Evolutionary conservation across 441 rosid species (phyloP).

Genomic region (Brassica hybrid): DNA sequence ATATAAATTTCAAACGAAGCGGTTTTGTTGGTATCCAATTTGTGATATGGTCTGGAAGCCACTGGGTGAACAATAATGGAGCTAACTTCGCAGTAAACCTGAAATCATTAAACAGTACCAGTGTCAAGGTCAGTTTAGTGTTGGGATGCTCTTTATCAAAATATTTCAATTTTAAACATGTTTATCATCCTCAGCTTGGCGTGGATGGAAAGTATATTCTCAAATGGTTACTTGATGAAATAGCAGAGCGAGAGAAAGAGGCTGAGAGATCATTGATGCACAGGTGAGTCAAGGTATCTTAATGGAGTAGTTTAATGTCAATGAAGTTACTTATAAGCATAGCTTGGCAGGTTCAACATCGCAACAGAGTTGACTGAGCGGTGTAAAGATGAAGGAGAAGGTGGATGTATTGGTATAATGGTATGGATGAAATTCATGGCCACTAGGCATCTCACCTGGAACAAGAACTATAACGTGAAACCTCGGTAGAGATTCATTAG

Average conservation of each 20-base stretch:
- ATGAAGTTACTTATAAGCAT: conserved; percentile 32
- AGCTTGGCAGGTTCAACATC: conserved; percentile 61
- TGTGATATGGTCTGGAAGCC: conserved; percentile 64
- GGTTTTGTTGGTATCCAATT: conserved; percentile 62
- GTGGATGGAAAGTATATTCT: conserved; percentile 49
- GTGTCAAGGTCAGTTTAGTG: conserved; percentile 50
- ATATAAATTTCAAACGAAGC: conserved; percentile 58
- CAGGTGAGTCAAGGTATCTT: conserved; percentile 45
- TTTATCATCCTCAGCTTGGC: conserved; percentile 43
- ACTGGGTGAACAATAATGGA: conserved; percentile 69
- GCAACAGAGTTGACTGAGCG: conserved; percentile 66
- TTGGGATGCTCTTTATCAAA: conserved; percentile 19
- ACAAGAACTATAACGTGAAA: conserved; percentile 77
- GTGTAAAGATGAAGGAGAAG: conserved; percentile 60
- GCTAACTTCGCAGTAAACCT: conserved; percentile 52
- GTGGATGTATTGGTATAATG: conserved; percentile 63
- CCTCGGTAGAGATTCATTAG: conserved; percentile 54
- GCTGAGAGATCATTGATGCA: conserved; percentile 81
- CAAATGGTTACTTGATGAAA: conserved; percentile 76
- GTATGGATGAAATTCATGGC: conserved; percentile 78
- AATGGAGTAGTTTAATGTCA: conserved; percentile 3
- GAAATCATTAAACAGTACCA: conserved; percentile 42
- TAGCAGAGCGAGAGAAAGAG: conserved; percentile 62
- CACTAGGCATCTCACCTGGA: conserved; percentile 69
- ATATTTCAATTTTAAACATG: conserved; percentile 12